Evolutionary conservation across 2,329 filamentous ascomycete species (phyloP).

Genomic region (Penicillium hordei): DNA sequence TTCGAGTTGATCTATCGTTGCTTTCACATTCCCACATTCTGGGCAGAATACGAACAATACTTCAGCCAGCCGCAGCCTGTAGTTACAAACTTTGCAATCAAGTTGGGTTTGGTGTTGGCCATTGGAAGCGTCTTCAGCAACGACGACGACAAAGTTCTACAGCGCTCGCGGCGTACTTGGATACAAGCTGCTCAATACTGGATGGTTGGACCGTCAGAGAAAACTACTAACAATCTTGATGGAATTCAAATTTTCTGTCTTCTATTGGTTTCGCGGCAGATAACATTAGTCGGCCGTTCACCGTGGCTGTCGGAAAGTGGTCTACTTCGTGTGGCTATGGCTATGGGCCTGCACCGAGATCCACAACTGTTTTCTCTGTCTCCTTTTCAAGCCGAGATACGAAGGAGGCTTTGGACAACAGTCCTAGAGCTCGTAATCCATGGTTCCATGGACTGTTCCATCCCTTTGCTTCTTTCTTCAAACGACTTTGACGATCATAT

Average conservation of each 20-base stretch:
- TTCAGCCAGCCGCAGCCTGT: slow-evolving; percentile 1
- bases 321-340: slow-evolving; percentile 27
- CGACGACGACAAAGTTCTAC: neutral
- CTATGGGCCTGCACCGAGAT: slow-evolving; percentile 33
- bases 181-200: slow-evolving; percentile 1
- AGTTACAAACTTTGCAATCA: slow-evolving; percentile 2
- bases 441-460: slow-evolving; percentile 14
- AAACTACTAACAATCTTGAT: neutral
- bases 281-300: slow-evolving; percentile 25
- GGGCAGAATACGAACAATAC: slow-evolving; percentile 1
- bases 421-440: slow-evolving; percentile 19
- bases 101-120: slow-evolving; percentile 1
- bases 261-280: slow-evolving; percentile 33
- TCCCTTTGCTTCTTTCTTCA: slow-evolving; percentile 8
- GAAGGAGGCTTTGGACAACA: slow-evolving; percentile 19
- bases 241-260: slow-evolving; percentile 28
- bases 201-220: slow-evolving; percentile 1
- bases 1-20: slow-evolving; percentile 1
- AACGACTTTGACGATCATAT: slow-evolving; percentile 4
- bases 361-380: slow-evolving; percentile 25
- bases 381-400: slow-evolving; percentile 16
- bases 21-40: slow-evolving; percentile 1
- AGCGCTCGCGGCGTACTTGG: slow-evolving; percentile 1
- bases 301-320: slow-evolving; percentile 23
- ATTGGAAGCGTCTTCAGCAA: slow-evolving; percentile 2